Evolutionary conservation across 2,329 filamentous ascomycete genomes (phyloP).

Genomic region (Trichoderma harzianum): DNA sequence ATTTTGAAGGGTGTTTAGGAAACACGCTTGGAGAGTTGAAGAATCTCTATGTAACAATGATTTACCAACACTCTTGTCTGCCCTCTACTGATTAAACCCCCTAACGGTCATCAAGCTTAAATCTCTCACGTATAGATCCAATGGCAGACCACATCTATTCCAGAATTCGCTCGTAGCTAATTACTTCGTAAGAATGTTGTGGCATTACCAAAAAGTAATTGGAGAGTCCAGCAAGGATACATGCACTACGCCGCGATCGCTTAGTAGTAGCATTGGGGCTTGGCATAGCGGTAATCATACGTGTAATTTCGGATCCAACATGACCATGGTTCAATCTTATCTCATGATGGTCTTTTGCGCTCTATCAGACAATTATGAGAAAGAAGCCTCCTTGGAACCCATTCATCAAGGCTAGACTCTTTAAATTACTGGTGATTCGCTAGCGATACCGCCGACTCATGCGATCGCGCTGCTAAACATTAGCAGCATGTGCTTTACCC

Average conservation of each 20-base stretch:
- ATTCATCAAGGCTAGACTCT: background rate
- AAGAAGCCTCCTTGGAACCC: background rate
- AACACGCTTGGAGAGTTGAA: no score
- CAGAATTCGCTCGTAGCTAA: background rate
- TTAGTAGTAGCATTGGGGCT: background rate
- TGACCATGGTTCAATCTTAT: background rate
- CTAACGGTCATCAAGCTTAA: fast-evolving
- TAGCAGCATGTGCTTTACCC: background rate
- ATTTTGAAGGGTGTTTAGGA: no score
- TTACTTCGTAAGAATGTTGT: background rate
- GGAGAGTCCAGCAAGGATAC: background rate
- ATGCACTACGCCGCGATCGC: background rate
- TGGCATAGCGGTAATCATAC: background rate
- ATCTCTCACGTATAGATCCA: background rate
- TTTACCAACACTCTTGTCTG: background rate
- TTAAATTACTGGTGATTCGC: background rate
- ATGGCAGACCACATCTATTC: background rate
- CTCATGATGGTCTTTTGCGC: background rate
- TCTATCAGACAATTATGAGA: background rate
- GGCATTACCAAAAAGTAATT: background rate
- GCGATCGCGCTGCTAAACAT: background rate
- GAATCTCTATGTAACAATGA: no score
- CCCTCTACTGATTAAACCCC: background rate
- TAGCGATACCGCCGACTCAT: background rate
- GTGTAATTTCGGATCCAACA: background rate